These are phyloP conservation scores for Coemansia sp. DNA, from an alignment of 192 early-diverging fungal genomes.

Conservation along the genomic window DNA sequence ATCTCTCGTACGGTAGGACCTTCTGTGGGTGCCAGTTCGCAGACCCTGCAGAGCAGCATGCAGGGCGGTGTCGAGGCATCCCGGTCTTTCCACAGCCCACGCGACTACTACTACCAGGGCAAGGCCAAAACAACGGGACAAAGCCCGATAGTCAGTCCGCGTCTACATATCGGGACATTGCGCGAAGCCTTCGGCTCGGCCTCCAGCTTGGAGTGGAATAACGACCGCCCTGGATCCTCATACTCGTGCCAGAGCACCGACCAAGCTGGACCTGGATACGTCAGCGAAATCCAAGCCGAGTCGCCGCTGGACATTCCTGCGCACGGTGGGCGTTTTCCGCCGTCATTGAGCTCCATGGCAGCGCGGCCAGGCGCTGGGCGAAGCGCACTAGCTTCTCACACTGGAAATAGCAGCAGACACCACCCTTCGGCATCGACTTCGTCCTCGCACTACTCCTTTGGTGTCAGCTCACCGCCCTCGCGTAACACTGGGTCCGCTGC, in stretches of 20 bases:
- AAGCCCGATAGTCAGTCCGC: slow-evolving; percentile 29
- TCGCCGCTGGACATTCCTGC: slow-evolving; percentile 43
- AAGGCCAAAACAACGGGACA: slow-evolving; percentile 19
- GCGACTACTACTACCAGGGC: slow-evolving; percentile 20
- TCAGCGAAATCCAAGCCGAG: slow-evolving; percentile 35
- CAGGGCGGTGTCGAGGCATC: slow-evolving; percentile 13
- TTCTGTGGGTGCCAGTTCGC: slow-evolving; percentile 10
- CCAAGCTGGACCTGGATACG: slow-evolving; percentile 2
- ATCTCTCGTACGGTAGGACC: slow-evolving; percentile 8
- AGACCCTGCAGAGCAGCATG: slow-evolving; percentile 8
- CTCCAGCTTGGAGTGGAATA: slow-evolving; percentile 45
- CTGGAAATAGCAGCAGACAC: slow-evolving; percentile 31
- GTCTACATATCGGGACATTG: slow-evolving; percentile 27
- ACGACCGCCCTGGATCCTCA: slow-evolving; percentile 45
- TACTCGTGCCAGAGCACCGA: slow-evolving; percentile 43
- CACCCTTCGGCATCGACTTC: slow-evolving; percentile 46
- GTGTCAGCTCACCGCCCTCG: slow-evolving; percentile 30
- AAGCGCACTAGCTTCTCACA: slow-evolving; percentile 26
- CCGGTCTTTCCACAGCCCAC: slow-evolving; percentile 26
- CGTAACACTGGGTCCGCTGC: slow-evolving; percentile 18
- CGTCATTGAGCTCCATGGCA: slow-evolving; percentile 44
- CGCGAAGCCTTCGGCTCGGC: slow-evolving; percentile 48
- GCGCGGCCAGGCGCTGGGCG: slow-evolving; percentile 30
- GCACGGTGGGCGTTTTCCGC: slow-evolving; percentile 35
- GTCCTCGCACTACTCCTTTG: slow-evolving; percentile 44